Base-by-base conservation (phyloP, 2,329 filamentous ascomycete genomes). In the Cladorrhinum sp. region DNA sequence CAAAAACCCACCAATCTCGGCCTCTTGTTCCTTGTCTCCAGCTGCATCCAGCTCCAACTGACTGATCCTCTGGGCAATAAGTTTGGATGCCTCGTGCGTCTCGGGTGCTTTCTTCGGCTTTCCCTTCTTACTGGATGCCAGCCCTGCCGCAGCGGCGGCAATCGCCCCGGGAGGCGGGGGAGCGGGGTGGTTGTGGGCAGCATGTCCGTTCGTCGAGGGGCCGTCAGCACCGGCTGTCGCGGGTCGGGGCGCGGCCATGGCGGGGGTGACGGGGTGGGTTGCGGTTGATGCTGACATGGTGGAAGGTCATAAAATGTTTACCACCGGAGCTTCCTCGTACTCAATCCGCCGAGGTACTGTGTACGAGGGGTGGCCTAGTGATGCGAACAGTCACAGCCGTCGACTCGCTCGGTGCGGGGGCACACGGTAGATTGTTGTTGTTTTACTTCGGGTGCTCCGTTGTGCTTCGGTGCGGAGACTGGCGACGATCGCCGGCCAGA, bases 41-140 rank as follows among this genome's bases (percentile, higher is more conserved):
- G 92, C 92, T 54, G 90, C 91, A 80, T 97, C 93, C 64, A 92
- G 90, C 75, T 99, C 95, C 61, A 99, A 80, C 78, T 98, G 95
- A 22, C 92, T 93, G 72, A 99, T 97, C 72, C 96, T 92, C 64
- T 93, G 92, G 64, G 93, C 89, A 55, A 99, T 85, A 65, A 97
- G 84, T 76, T 96, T 96, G 63, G 92, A 92, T 51, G 93, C 92
- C 76, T 98, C 95, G 69, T 86, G 91, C 20, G 91, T 90, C 73
- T 96, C 93, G 65, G 91, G 79, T 52, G 84, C 80, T 78, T 96
- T 96, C 79, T 96, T 96, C 67, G 83, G 85, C 78, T 96, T 96
- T 59, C 81, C 85, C 77, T 95, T 95, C 79, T 92, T 95, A 75
- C 83, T 77, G 32, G 82, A 77, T 69, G 77, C 72, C n/a, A 25